Evolutionary conservation across 805 yeast genomes (phyloP).

Genomic region (Lachancea sp.): DNA sequence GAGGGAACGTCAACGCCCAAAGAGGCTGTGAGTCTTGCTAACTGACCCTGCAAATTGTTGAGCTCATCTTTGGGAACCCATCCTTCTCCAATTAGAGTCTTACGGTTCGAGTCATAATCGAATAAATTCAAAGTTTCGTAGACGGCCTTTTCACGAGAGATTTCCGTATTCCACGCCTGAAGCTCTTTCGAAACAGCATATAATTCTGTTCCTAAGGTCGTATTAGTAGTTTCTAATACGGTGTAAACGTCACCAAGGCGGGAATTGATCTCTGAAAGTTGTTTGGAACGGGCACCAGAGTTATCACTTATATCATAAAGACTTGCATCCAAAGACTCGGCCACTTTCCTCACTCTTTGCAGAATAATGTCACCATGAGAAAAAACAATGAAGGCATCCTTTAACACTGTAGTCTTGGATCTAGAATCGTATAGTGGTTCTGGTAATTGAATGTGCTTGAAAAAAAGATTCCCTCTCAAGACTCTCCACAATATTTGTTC

Average conservation of each 20-base stretch:
- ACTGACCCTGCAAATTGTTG: constrained; percentile 37
- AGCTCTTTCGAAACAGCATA: constrained; percentile 58
- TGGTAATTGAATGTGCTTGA: constrained; percentile 50
- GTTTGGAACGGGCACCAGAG: constrained; percentile 33
- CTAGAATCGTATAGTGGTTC: constrained; percentile 53
- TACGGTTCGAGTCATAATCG: constrained; percentile 60
- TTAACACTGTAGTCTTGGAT: constrained; percentile 42
- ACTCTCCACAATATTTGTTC: constrained; percentile 71
- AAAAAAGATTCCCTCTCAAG: constrained; percentile 63
- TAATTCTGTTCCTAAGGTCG: constrained; percentile 57
- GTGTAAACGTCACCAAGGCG: constrained; percentile 44
- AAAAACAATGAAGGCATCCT: constrained; percentile 60
- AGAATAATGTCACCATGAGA: constrained; percentile 62
- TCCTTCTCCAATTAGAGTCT: constrained; percentile 65
- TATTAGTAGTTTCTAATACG: constrained; percentile 43
- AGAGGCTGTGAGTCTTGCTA: constrained; percentile 36
- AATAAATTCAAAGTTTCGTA: constrained; percentile 57
- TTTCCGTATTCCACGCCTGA: constrained; percentile 48
- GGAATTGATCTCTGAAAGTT: constrained; percentile 35
- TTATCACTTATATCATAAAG: constrained; percentile 50
- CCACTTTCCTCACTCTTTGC: constrained; percentile 55
- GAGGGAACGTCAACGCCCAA: constrained; percentile 35
- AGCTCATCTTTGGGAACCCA: constrained; percentile 63
- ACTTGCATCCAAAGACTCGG: constrained; percentile 62
- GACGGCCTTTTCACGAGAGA: constrained; percentile 52